These are phyloP conservation scores for Fusarium mundagurra DNA, from an alignment of 2,329 filamentous ascomycete genomes.

Conservation along the genomic window DNA sequence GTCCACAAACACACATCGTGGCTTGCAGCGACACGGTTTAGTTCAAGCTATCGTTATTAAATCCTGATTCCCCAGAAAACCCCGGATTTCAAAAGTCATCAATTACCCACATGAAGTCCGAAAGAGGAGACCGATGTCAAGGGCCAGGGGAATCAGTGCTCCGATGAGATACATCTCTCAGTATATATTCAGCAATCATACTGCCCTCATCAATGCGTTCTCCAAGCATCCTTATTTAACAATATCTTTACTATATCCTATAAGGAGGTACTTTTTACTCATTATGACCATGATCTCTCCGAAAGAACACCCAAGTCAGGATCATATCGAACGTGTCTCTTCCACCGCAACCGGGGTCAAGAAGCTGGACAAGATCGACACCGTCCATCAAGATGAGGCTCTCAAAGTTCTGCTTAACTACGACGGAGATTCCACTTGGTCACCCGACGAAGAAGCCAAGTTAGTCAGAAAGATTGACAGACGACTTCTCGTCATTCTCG, in stretches of 20 bases:
- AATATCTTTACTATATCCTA: no score
- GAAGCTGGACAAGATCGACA: background rate
- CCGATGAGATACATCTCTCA: background rate
- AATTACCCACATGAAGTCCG: background rate
- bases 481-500: background rate
- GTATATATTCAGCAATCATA: background rate
- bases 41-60: background rate
- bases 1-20: background rate
- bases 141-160: background rate
- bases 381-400: background rate
- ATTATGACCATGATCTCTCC: background rate
- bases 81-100: background rate
- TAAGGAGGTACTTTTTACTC: no score
- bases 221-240: no score
- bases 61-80: background rate
- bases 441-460: background rate
- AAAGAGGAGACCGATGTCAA: background rate
- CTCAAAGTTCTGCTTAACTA: background rate
- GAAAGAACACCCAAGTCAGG: background rate
- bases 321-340: background rate
- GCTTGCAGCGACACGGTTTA: background rate
- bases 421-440: background rate
- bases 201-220: background rate
- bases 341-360: background rate
- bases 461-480: background rate